Evolutionary conservation across 345 rosid species (phyloP).

Genomic region (Syzygium jambos): DNA sequence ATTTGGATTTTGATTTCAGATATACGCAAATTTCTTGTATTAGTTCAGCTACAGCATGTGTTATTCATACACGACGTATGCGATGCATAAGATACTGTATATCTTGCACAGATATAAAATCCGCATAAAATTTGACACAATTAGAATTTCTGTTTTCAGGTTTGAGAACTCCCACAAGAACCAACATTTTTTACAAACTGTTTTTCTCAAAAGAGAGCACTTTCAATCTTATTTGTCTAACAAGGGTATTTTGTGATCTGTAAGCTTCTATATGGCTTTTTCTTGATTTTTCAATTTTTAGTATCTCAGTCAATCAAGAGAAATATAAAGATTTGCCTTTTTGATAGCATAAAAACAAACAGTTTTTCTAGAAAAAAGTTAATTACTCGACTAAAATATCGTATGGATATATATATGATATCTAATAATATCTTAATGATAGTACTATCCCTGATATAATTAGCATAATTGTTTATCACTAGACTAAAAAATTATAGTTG

Average conservation of each 20-base stretch:
- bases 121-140: too few relatives aligned
- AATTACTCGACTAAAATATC: background rate
- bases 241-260: background rate
- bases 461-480: background rate
- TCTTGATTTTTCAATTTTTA: background rate
- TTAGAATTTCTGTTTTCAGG: too few relatives aligned
- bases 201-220: background rate
- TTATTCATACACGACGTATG: too few relatives aligned
- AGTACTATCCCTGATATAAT: background rate
- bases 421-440: background rate
- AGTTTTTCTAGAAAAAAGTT: background rate
- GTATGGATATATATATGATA: background rate
- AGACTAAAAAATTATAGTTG: background rate
- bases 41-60: too few relatives aligned
- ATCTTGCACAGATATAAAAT: too few relatives aligned
- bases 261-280: background rate
- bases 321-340: background rate
- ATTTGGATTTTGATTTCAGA: too few relatives aligned
- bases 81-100: too few relatives aligned
- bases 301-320: background rate
- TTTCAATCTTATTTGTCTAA: background rate
- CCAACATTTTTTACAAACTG: too few relatives aligned
- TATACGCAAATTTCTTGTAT: too few relatives aligned
- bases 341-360: background rate
- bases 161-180: too few relatives aligned